Evolutionary conservation across 306 rosid genomes (phyloP).

Genomic region (Prinsepia uniflora): DNA sequence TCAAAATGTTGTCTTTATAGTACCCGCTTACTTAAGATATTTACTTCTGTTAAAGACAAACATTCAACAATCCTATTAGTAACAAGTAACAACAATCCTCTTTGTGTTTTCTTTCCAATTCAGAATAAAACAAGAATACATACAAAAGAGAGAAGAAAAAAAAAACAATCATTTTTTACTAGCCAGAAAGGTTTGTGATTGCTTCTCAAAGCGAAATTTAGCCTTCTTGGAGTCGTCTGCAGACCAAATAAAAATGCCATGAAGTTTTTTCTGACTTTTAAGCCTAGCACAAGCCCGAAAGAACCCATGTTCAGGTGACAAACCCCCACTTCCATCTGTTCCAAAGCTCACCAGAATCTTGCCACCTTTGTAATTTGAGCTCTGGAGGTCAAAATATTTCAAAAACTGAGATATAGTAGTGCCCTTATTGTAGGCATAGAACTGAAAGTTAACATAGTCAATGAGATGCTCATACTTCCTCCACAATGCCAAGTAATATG

Average conservation of each 20-base stretch:
- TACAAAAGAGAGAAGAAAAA: not conserved
- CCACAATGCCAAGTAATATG: conserved; percentile 32
- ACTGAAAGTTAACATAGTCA: conserved; percentile 28
- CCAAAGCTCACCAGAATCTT: conserved; percentile 29
- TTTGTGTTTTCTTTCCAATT: not conserved
- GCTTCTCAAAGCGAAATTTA: conserved; percentile 23
- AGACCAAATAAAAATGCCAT: conserved; percentile 30
- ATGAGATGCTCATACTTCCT: conserved; percentile 24
- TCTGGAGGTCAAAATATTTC: conserved; percentile 15
- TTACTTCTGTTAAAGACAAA: not conserved
- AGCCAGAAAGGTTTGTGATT: conserved; percentile 21
- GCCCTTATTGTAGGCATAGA: conserved; percentile 27
- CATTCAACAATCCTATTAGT: not conserved
- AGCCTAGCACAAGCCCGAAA: conserved; percentile 26
- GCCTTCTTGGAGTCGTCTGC: conserved; percentile 24
- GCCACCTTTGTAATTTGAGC: conserved; percentile 21
- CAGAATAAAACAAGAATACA: not conserved
- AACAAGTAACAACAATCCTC: not conserved
- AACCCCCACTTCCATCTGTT: conserved; percentile 23
- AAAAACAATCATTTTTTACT: not conserved
- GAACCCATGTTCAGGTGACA: conserved; percentile 27
- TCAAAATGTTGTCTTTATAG: not conserved
- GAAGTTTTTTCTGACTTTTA: conserved; percentile 7
- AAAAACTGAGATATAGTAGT: conserved; percentile 14
- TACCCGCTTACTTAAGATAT: not conserved